Conservation (phyloP, 2,329 filamentous ascomycete species). For the Zymoseptoria ardabiliae region DNA sequence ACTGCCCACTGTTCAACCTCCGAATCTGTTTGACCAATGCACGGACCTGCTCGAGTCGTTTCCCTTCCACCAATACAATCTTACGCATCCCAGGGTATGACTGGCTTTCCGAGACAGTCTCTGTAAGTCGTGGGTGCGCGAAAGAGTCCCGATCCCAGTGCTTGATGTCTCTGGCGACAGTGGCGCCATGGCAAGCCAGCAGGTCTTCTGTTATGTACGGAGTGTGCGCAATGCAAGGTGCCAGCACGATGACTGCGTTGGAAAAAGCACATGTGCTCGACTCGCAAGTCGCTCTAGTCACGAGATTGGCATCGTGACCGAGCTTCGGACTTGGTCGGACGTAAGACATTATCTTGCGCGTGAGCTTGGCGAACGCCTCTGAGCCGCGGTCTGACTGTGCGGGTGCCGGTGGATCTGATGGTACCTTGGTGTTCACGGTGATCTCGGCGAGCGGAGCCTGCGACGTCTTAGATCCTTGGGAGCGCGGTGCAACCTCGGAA, state of each 20-base stretch:
- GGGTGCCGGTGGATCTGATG: neutral
- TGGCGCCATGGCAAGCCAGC: conserved; percentile 16
- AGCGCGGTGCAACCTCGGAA: neutral
- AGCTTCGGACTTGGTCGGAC: neutral
- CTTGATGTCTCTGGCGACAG: conserved; percentile 6
- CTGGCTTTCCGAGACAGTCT: conserved; percentile 28
- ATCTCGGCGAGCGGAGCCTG: conserved; percentile 6
- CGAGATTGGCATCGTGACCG: neutral
- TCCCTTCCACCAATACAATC: conserved; percentile 27
- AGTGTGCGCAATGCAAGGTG: conserved; percentile 24
- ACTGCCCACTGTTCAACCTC: conserved; percentile 18
- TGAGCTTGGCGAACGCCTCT: conserved; percentile 3
- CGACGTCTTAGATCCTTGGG: neutral
- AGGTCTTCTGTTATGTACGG: conserved; percentile 26
- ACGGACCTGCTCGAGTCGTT: conserved; percentile 12
- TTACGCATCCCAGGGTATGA: conserved; percentile 26
- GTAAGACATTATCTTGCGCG: conserved; percentile 3
- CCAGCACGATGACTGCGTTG: conserved; percentile 19
- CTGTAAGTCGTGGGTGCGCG: conserved; percentile 11
- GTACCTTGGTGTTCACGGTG: conserved; percentile 8
- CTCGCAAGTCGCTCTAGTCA: conserved; percentile 4
- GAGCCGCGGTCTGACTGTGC: neutral
- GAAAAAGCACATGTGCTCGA: conserved; percentile 17
- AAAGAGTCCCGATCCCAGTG: conserved; percentile 29
- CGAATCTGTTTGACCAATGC: conserved; percentile 13